Base-by-base conservation (phyloP, 2,329 filamentous ascomycete species). In the Hypocrella siamensis region DNA sequence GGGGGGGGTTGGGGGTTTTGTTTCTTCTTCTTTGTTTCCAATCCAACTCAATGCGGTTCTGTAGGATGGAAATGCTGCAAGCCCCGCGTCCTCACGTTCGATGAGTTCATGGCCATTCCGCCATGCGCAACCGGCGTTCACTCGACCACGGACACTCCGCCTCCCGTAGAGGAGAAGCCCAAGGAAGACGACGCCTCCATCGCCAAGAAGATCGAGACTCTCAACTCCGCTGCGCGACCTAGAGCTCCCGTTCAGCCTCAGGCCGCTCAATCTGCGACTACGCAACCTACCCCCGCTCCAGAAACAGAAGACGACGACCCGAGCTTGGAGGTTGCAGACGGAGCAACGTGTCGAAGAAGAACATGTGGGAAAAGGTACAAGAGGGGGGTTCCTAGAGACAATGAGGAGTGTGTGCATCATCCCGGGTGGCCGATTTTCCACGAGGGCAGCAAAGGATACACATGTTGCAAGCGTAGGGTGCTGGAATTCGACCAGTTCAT, bases 31-130 rank as follows among this genome's bases (percentile, higher is more conserved):
- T n/a, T n/a, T n/a, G n/a, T n/a, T n/a, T n/a, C n/a, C n/a, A n/a
- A n/a, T n/a, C n/a, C n/a, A n/a, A n/a, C n/a, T n/a, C n/a, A n/a
- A n/a, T n/a, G n/a, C n/a, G 17, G 12, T 12, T 10, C 9, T 16
- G 28, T 47, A 94, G 88, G 90, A 51, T 96, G 90, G 88, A 92
- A 93, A 63, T 98, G 90, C 65, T 98, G 90, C 71, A 96, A 94
- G 61, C 79, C 86, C 35, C 80, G 90, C 48, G 85, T 96, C 46
- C 67, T 98, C 46, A 94, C 85, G 37, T 98, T 98, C 53, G 90
- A 98, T 59, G 90, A 98, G 60, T 98, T 98, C 65, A 82, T 98
- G 56, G 57, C 66, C 38, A 96, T 98, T 46, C 65, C 81, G 31
- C 88, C 90, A 24, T 98, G 90, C 67, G 93, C 90, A 17, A 81